Base-by-base conservation (phyloP, 352 stramenopile genomes). In the Pythium scleroteichum region DNA sequence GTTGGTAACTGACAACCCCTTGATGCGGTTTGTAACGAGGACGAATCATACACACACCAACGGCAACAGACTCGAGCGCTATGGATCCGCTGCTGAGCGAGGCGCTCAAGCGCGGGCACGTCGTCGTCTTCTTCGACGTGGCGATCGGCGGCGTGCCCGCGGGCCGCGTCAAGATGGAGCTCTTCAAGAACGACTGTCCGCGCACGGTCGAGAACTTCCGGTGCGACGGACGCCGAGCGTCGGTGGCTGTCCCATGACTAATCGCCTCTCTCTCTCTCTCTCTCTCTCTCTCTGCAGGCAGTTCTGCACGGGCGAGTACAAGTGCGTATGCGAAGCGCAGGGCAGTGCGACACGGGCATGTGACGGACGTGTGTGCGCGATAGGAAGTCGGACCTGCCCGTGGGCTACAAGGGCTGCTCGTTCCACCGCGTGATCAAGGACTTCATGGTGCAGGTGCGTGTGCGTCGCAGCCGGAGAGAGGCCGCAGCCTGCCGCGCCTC, bases 121-220 rank as follows among this genome's bases (percentile, higher is more conserved):
- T 76, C 12, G 95, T 98, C 14, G 96, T 98, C 33, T 99, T 99
- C 77, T 95, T 99, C 40, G 96, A 99, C 73, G 65, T 99, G 29
- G 81, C 79, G 10, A 88, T 98, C 49, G 91, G 90, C 14, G 83
- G 82, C 24, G 87, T 84, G 23, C 86, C 90, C 4, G 78, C 94
- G 32, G 96, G 96, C 26, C 70, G 94, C 20, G 83, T 99, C 66
- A 97, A 97, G 57, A 79, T 99, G 59, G 95, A 99, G 84, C 78
- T 99, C 40, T 99, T 98, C 54, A 97, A 97, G 71, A 96, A 98
- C 76, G 86, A 96, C 61, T 98, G 90, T 33, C 96, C 95, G 24
- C 98, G 93, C 78, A 99, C 96, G 19, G 96, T 96, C 42, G 94
- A 99, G 76, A 99, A 99, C 74, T 99, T 99, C 71, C 79, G 80